Evolutionary conservation across 192 early-diverging fungal genomes (phyloP), one percentile per base, ranked within the genome.

Genomic region (Coemansia sp.): DNA sequence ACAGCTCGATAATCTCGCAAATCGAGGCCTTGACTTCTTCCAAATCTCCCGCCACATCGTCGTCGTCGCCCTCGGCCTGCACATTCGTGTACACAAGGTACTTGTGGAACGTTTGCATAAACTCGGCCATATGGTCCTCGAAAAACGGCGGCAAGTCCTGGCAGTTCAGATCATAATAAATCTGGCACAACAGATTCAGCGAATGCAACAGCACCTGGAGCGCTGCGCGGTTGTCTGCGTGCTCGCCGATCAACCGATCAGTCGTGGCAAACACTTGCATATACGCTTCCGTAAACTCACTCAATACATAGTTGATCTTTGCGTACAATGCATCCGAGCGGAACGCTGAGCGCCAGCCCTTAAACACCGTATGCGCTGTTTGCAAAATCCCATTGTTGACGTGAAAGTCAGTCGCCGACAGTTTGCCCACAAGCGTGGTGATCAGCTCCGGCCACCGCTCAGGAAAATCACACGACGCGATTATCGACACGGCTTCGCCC

Each of bases 71-170:
- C 45, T 72, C 83, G 6, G 95, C 80, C 31, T 86, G 53, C 7
- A 92, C 88, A 72, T 94, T 95, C 3, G 64, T 72, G 75, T 94
- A 96, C 23, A 71, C 70, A 67, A 99, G 71, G 63, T 98, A 99
- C 72, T 94, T 94, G 75, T 89, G 88, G 65, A 98, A 87, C 10
- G 95, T 69, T 16, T 72, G 60, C 92, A 97, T 89, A 55, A 93
- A 96, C 63, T 82, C 71, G 10, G 71, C 75, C 79, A 94, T 87
- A 72, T 97, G 86, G 74, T 97, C 94, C 68, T 97, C 96, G 61
- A 97, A 98, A 73, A 93, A 97, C 68, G 95, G 92, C 12, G 97
- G 96, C 56, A 97, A 76, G 75, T 99, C 97, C 79, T 97, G 96
- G 70, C 84, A 95, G 67, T 95, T 99, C 51, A 99, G 82, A 72